These are phyloP conservation scores for Apostasia shenzhenica DNA, from an alignment of 106 monocot species.

Conservation along the genomic window DNA sequence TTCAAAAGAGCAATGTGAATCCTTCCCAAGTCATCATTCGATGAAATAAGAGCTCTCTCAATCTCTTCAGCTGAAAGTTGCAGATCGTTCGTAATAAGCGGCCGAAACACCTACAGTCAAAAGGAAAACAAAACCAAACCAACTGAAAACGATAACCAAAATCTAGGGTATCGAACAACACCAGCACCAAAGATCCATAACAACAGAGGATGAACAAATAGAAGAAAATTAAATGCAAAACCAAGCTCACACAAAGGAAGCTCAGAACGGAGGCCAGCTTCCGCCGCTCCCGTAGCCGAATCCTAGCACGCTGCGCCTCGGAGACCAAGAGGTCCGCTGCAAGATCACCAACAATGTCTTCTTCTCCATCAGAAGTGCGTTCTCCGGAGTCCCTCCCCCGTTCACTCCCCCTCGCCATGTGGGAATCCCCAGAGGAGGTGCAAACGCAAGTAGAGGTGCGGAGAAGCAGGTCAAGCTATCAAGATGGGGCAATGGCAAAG, in stretches of 20 bases:
- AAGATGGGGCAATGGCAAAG: neutral
- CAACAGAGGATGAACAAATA: neutral
- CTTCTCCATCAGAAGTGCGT: neutral
- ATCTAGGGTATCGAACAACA: neutral
- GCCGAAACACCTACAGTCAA: slow-evolving; percentile 43
- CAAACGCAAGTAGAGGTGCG: neutral
- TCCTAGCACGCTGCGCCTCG: slow-evolving; percentile 14
- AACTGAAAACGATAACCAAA: neutral
- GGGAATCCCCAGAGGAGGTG: slow-evolving; percentile 7
- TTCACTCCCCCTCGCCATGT: slow-evolving; percentile 18
- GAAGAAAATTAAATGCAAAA: neutral
- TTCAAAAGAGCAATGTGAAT: slow-evolving; percentile 56
- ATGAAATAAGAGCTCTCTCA: slow-evolving; percentile 36
- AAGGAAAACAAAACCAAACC: neutral
- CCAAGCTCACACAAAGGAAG: slow-evolving; percentile 37
- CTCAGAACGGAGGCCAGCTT: slow-evolving; percentile 61
- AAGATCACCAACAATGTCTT: neutral
- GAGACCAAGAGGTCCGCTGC: neutral
- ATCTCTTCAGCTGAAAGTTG: slow-evolving; percentile 54
- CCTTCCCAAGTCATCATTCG: slow-evolving; percentile 24
- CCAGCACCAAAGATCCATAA: neutral
- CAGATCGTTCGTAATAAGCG: slow-evolving; percentile 29
- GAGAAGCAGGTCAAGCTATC: neutral
- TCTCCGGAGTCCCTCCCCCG: neutral
- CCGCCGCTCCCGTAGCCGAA: slow-evolving; percentile 47